These are phyloP conservation scores for Penicillium psychrosexuale DNA, from an alignment of 2,329 filamentous ascomycete genomes.

Conservation along the genomic window DNA sequence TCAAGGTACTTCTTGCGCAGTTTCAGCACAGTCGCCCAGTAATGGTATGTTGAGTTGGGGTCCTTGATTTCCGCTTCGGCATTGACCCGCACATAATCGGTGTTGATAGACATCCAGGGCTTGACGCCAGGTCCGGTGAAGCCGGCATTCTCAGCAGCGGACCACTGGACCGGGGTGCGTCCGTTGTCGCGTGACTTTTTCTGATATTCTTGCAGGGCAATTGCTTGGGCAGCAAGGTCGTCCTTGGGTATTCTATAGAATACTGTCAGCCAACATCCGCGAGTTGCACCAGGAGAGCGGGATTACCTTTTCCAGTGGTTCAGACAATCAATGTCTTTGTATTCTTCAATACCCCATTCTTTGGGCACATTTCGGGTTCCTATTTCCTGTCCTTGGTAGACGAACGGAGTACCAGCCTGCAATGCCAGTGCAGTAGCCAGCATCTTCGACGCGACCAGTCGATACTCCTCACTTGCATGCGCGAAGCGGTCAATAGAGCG, in stretches of 20 bases:
- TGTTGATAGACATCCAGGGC: conserved; percentile 70
- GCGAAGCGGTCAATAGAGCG: conserved; percentile 58
- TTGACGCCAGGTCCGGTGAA: conserved; percentile 56
- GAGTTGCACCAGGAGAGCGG: not conserved
- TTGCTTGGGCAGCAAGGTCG: conserved; percentile 29
- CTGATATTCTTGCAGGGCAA: conserved; percentile 36
- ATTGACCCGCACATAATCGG: conserved; percentile 62
- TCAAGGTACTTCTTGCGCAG: conserved; percentile 60
- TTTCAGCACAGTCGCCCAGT: conserved; percentile 59
- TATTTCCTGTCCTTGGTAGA: conserved; percentile 70
- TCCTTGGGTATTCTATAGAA: conserved; percentile 31
- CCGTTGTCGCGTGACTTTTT: conserved; percentile 61
- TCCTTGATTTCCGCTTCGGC: conserved; percentile 47
- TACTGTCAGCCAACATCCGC: not conserved
- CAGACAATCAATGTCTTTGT: conserved; percentile 63
- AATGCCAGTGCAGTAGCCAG: conserved; percentile 57
- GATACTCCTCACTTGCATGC: conserved; percentile 50
- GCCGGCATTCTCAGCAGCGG: conserved; percentile 57
- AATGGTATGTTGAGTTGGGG: conserved; percentile 54
- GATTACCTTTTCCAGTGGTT: conserved; percentile 55
- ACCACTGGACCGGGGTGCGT: conserved; percentile 71
- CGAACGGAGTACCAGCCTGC: conserved; percentile 61
- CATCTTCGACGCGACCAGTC: conserved; percentile 56
- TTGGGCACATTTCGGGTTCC: conserved; percentile 64
- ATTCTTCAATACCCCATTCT: conserved; percentile 61